Base-by-base conservation (phyloP, 169 alveolate species). In the Toxoplasma gondii region DNA sequence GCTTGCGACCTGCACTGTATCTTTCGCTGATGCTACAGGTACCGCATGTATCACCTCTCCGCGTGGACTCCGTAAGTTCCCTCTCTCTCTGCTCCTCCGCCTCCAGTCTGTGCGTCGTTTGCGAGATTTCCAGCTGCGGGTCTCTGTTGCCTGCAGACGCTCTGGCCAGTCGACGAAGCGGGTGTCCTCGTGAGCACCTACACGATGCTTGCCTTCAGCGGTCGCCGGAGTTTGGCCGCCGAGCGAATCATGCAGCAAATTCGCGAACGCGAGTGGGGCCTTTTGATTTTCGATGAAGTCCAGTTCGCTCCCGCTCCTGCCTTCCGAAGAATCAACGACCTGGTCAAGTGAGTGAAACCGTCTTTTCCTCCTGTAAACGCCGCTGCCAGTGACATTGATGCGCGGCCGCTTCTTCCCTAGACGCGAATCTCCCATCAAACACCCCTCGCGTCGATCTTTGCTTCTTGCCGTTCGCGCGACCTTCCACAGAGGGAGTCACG, bases 301-400 rank as follows among this genome's bases (percentile, higher is more conserved):
- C 99, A 99, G 93, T 98, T 98, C 91, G 99, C 99, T 34, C 99
- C 99, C 17, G 99, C 99, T 36, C 98, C 99, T 19, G 98, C 99
- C 70, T 99, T 99, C 97, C 96, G 99, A 78, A 94, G 98, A 70
- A 97, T 98, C 91, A 96, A 97, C 54, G 97, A 96, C 49, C 97
- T 95, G 70, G 98, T 98, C 64, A 97, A 92, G 95, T 82, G 17
- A 81, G 94, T 41, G n/a, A n/a, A 24, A 29, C 1, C 1, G 7
- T 7, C 27, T 7, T 91, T 24, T 29, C 24, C 45, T 91, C 27
- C 16, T 27, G n/a, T n/a, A n/a, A n/a, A n/a, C n/a, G n/a, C n/a
- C n/a, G n/a, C n/a, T n/a, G n/a, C n/a, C n/a, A n/a, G n/a, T n/a
- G n/a, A n/a, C n/a, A n/a, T n/a, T n/a, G n/a, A n/a, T n/a, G n/a